Evolutionary conservation across 2,329 filamentous ascomycete genomes (phyloP), one percentile per base, ranked within the genome.

Genomic region (Annulohypoxylon truncatum): DNA sequence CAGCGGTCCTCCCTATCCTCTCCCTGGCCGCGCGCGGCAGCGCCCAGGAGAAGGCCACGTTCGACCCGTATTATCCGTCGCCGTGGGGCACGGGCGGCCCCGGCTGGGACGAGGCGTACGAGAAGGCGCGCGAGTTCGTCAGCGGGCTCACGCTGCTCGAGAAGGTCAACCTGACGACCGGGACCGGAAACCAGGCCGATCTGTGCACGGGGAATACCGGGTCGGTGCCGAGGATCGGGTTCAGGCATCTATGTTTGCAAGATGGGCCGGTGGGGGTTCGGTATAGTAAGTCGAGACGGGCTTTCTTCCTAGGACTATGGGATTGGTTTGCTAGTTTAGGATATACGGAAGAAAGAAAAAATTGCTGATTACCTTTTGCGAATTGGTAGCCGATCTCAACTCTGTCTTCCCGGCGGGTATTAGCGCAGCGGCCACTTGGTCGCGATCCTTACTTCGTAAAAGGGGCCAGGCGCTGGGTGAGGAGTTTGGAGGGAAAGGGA

Each of bases 131-230:
- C 44, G 84, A 84, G 6, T 90, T 93, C 66, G 90, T 93, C 18
- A 84, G 84, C 29, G 83, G 89, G 71, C 81, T 94, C 74, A 92
- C 90, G 1, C 79, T 93, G 53, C 79, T 87, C 4, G 91, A 93
- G 77, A 93, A 93, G 78, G 89, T 93, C 74, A 93, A 93, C 75
- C 77, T 94, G 66, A 93, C 91, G 3, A 93, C 90, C 4, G 90
- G 91, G 70, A 86, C 87, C 52, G 90, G 90, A 74, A 90, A 78
- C 70, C 70, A 79, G 57, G 73, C 75, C 0, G 75, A 79, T 40
- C 56, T 72, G n/a, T 81, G 79, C 58, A 75, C 78, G 3, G 79
- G 79, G 13, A 77, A 76, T 38, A 78, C 77, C 6, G 77, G 77
- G 2, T 80, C 85, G 12, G 82, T 89, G 44, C 85, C 86, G 0